Evolutionary conservation across 768 basidiomycete species (phyloP), one percentile per base, ranked within the genome.

Genomic region (Candolleomyces eurysporus): DNA sequence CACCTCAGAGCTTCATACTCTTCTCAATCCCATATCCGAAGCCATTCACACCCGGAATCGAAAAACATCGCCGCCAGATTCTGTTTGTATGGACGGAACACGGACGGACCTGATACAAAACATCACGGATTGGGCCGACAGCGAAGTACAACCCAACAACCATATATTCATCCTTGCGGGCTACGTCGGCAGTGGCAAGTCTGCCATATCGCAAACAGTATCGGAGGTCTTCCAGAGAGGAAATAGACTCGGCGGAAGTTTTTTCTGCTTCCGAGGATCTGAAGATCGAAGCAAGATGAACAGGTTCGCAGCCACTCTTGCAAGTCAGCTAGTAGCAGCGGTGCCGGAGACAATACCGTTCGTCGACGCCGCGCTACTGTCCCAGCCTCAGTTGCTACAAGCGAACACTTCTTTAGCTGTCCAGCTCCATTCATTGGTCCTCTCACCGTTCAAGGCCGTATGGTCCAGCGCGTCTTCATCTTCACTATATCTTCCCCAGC

Each of bases 161-260:
- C 22, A 52, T 13, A 51, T 68, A 16, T 22, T 67, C 22, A 66
- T 65, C 64, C 36, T 68, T 2, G 31, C 59, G 22, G 67, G 67
- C 3, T 61, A 64, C 1, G 65, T 63, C 10, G 67, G 67, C n/a
- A 59, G 61, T 14, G 67, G 67, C 11, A 68, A 68, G 54, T 64
- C 65, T 1, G 63, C 64, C 11, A 62, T 67, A 10, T 55, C 63
- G 5, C 63, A 65, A 43, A 59, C 59, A 3, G 57, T 68, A 6
- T 63, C 65, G 9, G 65, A 64, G 17, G 16, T 42, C 17, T 60
- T 52, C 21, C 10, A 55, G 4, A 42, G 55, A 22, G 16, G 4
- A 2, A 52, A 51, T 8, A 14, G n/a, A 16, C 50, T 66, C 14
- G 62, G 46, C 0, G 65, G 57, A 19, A 59, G 57, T n/a, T 66